Conservation (phyloP, 208 protist genomes). For the Crithidia thermophila region DNA sequence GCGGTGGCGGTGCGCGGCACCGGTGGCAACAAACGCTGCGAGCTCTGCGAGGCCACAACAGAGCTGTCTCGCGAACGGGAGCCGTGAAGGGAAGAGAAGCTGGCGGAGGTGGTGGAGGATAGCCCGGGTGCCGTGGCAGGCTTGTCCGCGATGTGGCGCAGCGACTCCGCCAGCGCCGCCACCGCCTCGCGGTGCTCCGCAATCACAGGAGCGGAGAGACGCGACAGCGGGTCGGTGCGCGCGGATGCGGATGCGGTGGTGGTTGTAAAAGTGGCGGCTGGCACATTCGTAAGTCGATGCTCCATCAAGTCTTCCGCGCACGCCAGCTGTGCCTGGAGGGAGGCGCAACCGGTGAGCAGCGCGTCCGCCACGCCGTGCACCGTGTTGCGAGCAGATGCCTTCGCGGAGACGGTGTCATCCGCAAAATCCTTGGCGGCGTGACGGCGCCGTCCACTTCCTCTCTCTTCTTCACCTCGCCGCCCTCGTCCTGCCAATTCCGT, state of each 20-base stretch:
- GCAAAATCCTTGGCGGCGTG: too few species aligned
- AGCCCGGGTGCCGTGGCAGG: too few species aligned
- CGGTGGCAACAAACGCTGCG: conserved; percentile 17
- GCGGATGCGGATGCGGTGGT: not conserved
- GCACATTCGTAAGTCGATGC: too few species aligned
- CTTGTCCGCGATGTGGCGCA: conserved; percentile 28
- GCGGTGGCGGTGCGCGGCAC: conserved; percentile 52
- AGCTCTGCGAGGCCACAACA: not conserved
- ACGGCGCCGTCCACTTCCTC: too few species aligned
- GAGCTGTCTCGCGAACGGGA: not conserved
- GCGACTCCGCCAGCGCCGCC: conserved; percentile 31
- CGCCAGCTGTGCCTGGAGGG: conserved; percentile 46
- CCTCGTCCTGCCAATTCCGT: too few species aligned
- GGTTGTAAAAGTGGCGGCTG: not conserved
- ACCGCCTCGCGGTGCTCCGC: conserved; percentile 38
- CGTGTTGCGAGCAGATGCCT: too few species aligned
- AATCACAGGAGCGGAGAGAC: conserved; percentile 18
- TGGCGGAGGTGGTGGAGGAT: too few species aligned
- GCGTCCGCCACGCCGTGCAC: conserved; percentile 29
- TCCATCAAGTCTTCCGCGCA: conserved; percentile 17
- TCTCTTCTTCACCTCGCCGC: too few species aligned
- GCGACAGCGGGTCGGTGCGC: conserved; percentile 14
- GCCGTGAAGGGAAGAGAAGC: not conserved
- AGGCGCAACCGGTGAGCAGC: conserved; percentile 55
- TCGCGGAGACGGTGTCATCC: too few species aligned